These are phyloP conservation scores for Cyclostephanos invisitatus DNA, from an alignment of 108 stramenopile genomes.

Conservation along the genomic window DNA sequence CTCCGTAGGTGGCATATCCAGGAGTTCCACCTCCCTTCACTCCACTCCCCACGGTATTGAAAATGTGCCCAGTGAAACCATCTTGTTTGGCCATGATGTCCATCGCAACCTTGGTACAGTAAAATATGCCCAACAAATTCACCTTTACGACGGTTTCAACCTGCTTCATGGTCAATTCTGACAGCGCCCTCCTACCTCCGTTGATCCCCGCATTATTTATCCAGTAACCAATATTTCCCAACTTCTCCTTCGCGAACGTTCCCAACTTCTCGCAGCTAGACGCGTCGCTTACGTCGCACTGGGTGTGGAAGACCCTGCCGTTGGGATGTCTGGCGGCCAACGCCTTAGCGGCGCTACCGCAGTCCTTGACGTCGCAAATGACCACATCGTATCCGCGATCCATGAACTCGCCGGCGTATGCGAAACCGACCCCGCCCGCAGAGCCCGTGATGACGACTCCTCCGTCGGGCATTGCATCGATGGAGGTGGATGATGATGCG, in stretches of 20 bases:
- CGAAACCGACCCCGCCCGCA: conserved; percentile 90
- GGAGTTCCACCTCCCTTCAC: conserved; percentile 93
- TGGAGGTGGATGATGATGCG: conserved; percentile 15
- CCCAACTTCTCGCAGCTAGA: conserved; percentile 66
- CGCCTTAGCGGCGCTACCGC: conserved; percentile 69
- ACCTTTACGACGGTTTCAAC: conserved; percentile 87
- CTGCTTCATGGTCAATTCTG: conserved; percentile 69
- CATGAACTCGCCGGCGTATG: conserved; percentile 93
- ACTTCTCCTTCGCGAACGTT: conserved; percentile 73
- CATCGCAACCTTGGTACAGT: conserved; percentile 89
- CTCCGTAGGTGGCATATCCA: conserved; percentile 91
- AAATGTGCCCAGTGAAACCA: conserved; percentile 83
- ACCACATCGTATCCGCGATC: conserved; percentile 86
- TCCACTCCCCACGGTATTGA: conserved; percentile 90
- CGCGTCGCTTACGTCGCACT: conserved; percentile 85
- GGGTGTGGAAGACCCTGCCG: conserved; percentile 74
- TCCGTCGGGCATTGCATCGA: conserved; percentile 50
- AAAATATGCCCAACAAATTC: conserved; percentile 84
- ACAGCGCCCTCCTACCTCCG: conserved; percentile 82
- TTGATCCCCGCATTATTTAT: conserved; percentile 93
- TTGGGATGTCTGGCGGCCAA: conserved; percentile 65
- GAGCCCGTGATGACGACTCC: conserved; percentile 86
- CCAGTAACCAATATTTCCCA: conserved; percentile 89
- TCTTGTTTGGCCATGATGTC: conserved; percentile 85
- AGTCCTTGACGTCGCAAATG: conserved; percentile 89